Evolutionary conservation across 2,329 filamentous ascomycete species (phyloP), one percentile per base, ranked within the genome.

Genomic region (Aspergillus sclerotialis): DNA sequence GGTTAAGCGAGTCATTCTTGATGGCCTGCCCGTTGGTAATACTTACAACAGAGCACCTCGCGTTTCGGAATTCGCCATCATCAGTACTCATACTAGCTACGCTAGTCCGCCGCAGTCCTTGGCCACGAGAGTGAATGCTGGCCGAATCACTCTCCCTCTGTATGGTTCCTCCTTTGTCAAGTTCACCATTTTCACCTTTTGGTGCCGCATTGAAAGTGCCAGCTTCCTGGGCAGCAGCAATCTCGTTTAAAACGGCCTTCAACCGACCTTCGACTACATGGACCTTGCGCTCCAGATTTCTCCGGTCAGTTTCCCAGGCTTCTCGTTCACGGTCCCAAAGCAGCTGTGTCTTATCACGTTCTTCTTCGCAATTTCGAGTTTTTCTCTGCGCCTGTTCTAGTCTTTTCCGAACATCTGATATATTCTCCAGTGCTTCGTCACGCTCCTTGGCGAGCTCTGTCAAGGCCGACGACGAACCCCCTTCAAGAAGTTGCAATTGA

Each of bases 191-290:
- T 19, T 85, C 79, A 37, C 67, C 76, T 7, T 81, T 76, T 3
- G 63, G 46, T 11, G 59, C 63, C 13, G 45, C 45, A 28, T 47
- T 44, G 15, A 53, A 50, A 15, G 48, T 44, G 9, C 50, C 46
- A 17, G 53, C 52, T 38, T 58, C 55, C 15, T 69, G 63, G 38
- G 53, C 42, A 41, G 56, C 35, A 39, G 65, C 79, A 32, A 98
- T 76, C 60, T 96, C 92, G 24, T 90, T 86, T 28, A 98, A 70
- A 8, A 98, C 75, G 8, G 77, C 73, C 56, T 90, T 92, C 35
- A 98, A 63, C 24, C 90, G 80, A 18, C 75, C 84, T 63, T 98
- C 92, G 2, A 88, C 84, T n/a, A 95, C 75, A 57, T 96, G 89
- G 10, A 94, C 67, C 48, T 84, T 87, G 37, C 85, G 80, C 60